Conservation (phyloP, 495 filamentous ascomycete species). For the Penicillium ucsense region DNA sequence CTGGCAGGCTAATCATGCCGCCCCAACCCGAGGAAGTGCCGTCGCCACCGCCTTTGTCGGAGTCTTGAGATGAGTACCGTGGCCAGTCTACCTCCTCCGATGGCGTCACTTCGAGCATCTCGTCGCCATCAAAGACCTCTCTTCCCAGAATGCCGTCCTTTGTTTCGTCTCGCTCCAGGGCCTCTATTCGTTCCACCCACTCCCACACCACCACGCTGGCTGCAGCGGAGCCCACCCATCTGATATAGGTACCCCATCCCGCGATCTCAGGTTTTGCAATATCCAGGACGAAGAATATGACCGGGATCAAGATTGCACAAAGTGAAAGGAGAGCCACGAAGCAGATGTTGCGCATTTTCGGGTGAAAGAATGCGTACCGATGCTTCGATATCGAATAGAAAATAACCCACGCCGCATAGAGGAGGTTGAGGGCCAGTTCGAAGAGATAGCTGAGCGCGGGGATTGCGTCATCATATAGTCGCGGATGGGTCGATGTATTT, state of each 20-base stretch:
- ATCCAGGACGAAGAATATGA: constrained; percentile 93
- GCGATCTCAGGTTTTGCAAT: constrained; percentile 79
- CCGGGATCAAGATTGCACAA: constrained; percentile 71
- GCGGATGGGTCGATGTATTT: constrained; percentile 49
- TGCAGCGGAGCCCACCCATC: constrained; percentile 94
- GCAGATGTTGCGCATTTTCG: constrained; percentile 84
- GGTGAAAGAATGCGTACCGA: constrained; percentile 86
- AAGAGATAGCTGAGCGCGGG: constrained; percentile 92
- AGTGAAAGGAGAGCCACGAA: constrained; percentile 75
- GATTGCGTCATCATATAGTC: constrained; percentile 75
- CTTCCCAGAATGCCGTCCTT: constrained; percentile 91
- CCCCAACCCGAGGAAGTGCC: constrained; percentile 37
- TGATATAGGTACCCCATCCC: constrained; percentile 93
- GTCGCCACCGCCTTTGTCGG: constrained; percentile 29
- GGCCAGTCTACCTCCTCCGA: constrained; percentile 49
- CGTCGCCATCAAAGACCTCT: constrained; percentile 94
- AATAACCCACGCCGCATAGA: constrained; percentile 93
- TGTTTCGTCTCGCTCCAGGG: constrained; percentile 87
- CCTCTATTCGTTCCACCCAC: constrained; percentile 98
- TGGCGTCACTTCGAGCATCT: constrained; percentile 75
- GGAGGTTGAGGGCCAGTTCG: constrained; percentile 73
- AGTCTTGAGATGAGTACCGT: constrained; percentile 22
- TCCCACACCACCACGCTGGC: constrained; percentile 98
- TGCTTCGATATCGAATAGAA: constrained; percentile 92
- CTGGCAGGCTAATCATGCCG: constrained; percentile 30